Evolutionary conservation across 495 filamentous ascomycete species (phyloP).

Genomic region (Pyrenopolyporus hunteri): DNA sequence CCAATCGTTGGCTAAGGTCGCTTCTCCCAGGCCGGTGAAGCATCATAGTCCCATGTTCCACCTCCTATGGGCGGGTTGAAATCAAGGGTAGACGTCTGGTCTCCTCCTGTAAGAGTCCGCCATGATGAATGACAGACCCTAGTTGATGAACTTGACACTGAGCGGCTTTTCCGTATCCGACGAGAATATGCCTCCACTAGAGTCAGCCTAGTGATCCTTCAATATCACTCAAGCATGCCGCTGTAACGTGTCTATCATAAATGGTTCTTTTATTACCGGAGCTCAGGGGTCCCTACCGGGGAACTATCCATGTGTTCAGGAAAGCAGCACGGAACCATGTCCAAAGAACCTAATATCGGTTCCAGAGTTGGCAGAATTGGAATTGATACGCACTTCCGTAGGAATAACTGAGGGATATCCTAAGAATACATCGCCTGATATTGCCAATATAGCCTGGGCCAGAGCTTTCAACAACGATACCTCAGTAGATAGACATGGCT

Average conservation of each 20-base stretch:
- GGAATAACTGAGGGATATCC: background rate
- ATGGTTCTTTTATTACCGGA: constrained; percentile 1
- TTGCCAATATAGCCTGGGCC: background rate
- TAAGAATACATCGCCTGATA: constrained; percentile 11
- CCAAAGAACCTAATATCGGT: background rate
- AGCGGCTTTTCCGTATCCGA: constrained; percentile 30
- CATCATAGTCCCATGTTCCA: background rate
- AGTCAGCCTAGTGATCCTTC: background rate
- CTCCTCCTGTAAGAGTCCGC: background rate
- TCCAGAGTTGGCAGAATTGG: background rate
- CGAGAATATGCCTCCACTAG: constrained; percentile 6
- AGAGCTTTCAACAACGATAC: background rate
- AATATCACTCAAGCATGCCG: constrained; percentile 1
- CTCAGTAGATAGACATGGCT: background rate
- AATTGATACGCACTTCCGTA: background rate
- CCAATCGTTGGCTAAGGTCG: constrained; percentile 2
- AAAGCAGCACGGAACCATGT: background rate
- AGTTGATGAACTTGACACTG: constrained; percentile 1
- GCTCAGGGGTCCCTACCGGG: background rate
- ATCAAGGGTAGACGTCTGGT: background rate
- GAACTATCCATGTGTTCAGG: background rate
- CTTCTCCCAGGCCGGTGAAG: background rate
- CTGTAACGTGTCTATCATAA: constrained; percentile 11
- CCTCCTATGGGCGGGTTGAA: background rate
- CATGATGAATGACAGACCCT: constrained; percentile 3